Evolutionary conservation across 2,329 filamentous ascomycete genomes (phyloP), one percentile per base, ranked within the genome.

Genomic region (Clarireedia monteithiana): DNA sequence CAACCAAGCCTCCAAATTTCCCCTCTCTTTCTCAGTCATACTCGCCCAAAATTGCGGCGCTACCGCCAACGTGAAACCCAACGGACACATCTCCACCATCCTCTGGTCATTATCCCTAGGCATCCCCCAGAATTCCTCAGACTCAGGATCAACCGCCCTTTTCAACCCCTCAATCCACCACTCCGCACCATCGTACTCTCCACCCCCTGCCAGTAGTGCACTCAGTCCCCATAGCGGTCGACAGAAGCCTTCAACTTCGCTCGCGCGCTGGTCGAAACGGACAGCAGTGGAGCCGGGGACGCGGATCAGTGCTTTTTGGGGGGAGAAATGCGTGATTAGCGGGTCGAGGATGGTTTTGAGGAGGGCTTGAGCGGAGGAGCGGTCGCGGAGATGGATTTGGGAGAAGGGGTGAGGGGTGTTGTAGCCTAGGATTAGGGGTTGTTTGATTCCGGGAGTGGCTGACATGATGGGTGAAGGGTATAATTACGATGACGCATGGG

Each of bases 41-140:
- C 78, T 81, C 14, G 83, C 74, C 77, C 75, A 68, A 24, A 69
- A 67, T 3, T 63, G 61, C 0, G 36, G 67, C 0, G 84, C 86
- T 52, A 90, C 84, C 34, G 86, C 86, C 53, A 92, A 74, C 1
- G 86, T 82, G 64, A 83, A 91, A 0, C 88, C 88, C 57, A 91
- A 77, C 0, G 88, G 87, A 66, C 87, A 91, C 78, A 90, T 89
- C 69, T 92, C 88, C 2, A 91, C 88, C 88, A 91, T 91, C 26
- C 88, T 76, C 74, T 91, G 88, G 66, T 91, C 88, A 56, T 85
- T 83, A 66, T 91, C 86, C 61, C 83, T 78, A 60, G 88, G 86
- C 55, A 81, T 83, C 0, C 87, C 88, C 88, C 88, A 92, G 65
- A 85, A 91, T 70, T 91, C 88, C 0, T 80, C 76, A 57, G 74